These are phyloP conservation scores for Hamamelis virginiana DNA, from an alignment of 164 flowering plant species.

Conservation along the genomic window DNA sequence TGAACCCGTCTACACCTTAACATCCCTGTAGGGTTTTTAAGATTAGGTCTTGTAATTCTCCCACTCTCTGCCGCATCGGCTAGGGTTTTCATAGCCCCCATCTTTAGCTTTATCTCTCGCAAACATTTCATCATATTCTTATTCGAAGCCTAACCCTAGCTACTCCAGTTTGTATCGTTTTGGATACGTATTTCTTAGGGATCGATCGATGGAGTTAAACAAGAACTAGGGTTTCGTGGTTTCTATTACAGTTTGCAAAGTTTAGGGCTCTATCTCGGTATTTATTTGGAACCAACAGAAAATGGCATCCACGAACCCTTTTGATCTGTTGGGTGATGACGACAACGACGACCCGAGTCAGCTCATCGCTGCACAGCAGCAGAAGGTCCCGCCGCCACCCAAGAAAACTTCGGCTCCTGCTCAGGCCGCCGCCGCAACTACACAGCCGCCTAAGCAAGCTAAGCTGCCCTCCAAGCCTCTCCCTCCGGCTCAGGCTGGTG, in stretches of 20 bases:
- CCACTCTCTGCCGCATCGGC: conserved; percentile 1
- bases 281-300: neutral
- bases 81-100: conserved; percentile 2
- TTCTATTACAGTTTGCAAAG: too few species aligned
- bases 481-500: conserved; percentile 85
- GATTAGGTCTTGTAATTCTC: neutral
- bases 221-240: too few species aligned
- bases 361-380: conserved; percentile 37
- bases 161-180: too few species aligned
- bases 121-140: too few species aligned
- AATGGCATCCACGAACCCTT: conserved; percentile 12
- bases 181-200: too few species aligned
- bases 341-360: conserved; percentile 50
- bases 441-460: conserved; percentile 36
- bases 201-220: neutral
- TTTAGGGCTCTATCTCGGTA: too few species aligned
- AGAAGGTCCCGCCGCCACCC: conserved; percentile 19
- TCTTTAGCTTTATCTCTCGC: neutral
- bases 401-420: conserved; percentile 25
- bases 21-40: neutral
- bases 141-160: too few species aligned
- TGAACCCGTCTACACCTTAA: neutral
- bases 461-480: conserved; percentile 71
- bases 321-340: conserved; percentile 16
- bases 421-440: conserved; percentile 13